Evolutionary conservation across 164 flowering plant genomes (phyloP), one percentile per base, ranked within the genome.

Genomic region (Aristolochia fimbriata): DNA sequence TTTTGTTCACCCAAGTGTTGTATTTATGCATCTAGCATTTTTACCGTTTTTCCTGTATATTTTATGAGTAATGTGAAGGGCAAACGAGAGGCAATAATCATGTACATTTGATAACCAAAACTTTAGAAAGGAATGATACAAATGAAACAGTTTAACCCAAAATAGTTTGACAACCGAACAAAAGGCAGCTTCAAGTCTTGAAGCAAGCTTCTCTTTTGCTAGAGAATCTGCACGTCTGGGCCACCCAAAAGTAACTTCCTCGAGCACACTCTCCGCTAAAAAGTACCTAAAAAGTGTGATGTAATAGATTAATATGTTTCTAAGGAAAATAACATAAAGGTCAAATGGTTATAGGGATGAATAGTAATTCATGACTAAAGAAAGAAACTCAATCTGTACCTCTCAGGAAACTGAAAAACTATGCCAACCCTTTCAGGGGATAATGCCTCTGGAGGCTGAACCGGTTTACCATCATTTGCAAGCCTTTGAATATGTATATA

Each of bases 341-440:
- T 1, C 6, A n/a, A 50, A 50, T 3, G 6, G 16, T 1, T 19
- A 50, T 50, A 19, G 16, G 16, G 23, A 19, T 17, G 20, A 16
- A 50, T 17, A n/a, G 16, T 22, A 17, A n/a, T 50, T 50, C 53
- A 19, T n/a, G 22, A 50, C 20, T 50, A 16, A 49, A 49, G 22
- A 2, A n/a, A 50, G 22, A 49, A 13, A 43, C 61, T 37, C 43
- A 7, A 37, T 37, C 12, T 3, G 8, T 85, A 91, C 99, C 99
- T 91, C 79, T 94, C 97, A 20, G 99, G 97, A 76, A 94, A 94
- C 77, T 94, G 99, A 68, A 94, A 94, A 68, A 91, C 96, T 61
- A 91, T 84, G 25, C 96, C 99, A 67, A 94, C 96, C 77, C 73
- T 84, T 74, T 81, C 82, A 11, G 99, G 79, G n/a, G 66, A 55